Evolutionary conservation across 2,329 filamentous ascomycete species (phyloP).

Genomic region (Ascocoryne sarcoides): DNA sequence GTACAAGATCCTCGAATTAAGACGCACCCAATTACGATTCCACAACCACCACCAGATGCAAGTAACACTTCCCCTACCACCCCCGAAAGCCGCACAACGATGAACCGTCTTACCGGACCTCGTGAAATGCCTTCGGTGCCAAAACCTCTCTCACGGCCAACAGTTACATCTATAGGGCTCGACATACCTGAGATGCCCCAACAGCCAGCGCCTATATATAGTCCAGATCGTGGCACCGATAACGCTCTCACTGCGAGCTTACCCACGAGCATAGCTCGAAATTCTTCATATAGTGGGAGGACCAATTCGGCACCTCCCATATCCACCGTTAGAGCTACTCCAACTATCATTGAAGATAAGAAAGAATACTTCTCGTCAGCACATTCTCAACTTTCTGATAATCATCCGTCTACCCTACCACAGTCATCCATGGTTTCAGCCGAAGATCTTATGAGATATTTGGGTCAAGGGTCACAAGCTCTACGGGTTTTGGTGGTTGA

Average conservation of each 20-base stretch:
- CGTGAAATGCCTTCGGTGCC: constrained; percentile 26
- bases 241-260: constrained; percentile 16
- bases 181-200: constrained; percentile 26
- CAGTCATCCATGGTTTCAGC: constrained; percentile 32
- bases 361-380: constrained; percentile 19
- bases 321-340: constrained; percentile 18
- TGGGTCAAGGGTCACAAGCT: constrained; percentile 43
- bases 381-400: constrained; percentile 5
- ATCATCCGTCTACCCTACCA: constrained; percentile 10
- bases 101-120: constrained; percentile 17
- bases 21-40: constrained; percentile 38
- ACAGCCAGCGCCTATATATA: constrained; percentile 30
- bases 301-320: constrained; percentile 21
- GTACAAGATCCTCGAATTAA: constrained; percentile 44
- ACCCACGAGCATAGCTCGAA: constrained; percentile 21
- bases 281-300: constrained; percentile 19
- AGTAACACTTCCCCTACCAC: constrained; percentile 1
- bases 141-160: constrained; percentile 10
- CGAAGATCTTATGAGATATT: constrained; percentile 61
- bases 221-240: constrained; percentile 26
- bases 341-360: constrained; percentile 12
- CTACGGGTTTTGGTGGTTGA: constrained; percentile 76
- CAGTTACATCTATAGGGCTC: constrained; percentile 18
- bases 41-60: constrained; percentile 20
- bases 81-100: constrained; percentile 3